Conservation (phyloP, 2,329 filamentous ascomycete genomes). For the Neodidymelliopsis sp. region DNA sequence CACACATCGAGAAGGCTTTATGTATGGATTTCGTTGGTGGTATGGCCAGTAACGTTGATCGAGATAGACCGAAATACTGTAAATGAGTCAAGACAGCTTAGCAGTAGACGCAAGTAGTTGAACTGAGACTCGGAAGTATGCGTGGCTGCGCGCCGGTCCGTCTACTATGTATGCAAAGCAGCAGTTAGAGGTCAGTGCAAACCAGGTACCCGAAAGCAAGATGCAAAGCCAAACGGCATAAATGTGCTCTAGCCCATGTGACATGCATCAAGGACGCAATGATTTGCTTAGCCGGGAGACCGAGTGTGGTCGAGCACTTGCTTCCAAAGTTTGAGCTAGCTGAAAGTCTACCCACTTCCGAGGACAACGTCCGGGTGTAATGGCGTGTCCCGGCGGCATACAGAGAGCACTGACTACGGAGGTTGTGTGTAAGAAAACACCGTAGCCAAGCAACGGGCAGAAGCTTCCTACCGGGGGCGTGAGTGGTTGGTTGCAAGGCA, state of each 20-base stretch:
- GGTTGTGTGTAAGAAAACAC: slow-evolving; percentile 31
- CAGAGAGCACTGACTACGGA: slow-evolving; percentile 35
- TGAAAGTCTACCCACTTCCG: slow-evolving; percentile 31
- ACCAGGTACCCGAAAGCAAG: slow-evolving; percentile 34
- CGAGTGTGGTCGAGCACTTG: slow-evolving; percentile 33
- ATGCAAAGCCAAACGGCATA: slow-evolving; percentile 26
- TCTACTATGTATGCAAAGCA: slow-evolving; percentile 20
- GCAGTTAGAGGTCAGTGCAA: slow-evolving; percentile 24
- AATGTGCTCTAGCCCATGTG: slow-evolving; percentile 22
- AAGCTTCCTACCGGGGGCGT: slow-evolving; percentile 19
- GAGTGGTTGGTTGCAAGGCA: slow-evolving; percentile 19
- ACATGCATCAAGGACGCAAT: slow-evolving; percentile 31
- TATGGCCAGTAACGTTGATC: slow-evolving; percentile 8
- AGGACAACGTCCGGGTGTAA: slow-evolving; percentile 27
- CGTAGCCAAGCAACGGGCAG: slow-evolving; percentile 6
- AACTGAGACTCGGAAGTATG: slow-evolving; percentile 19
- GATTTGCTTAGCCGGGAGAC: slow-evolving; percentile 28
- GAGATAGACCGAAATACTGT: slow-evolving; percentile 6
- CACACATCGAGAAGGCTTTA: slow-evolving; percentile 57
- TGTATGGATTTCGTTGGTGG: slow-evolving; percentile 8
- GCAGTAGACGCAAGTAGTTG: slow-evolving; percentile 12
- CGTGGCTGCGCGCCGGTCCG: slow-evolving; percentile 30
- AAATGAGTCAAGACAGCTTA: slow-evolving; percentile 11
- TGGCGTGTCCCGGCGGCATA: slow-evolving; percentile 22
- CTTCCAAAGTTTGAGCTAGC: slow-evolving; percentile 33